Evolutionary conservation across 176 grass and related monocot species (phyloP).

Genomic region (Rhipidocladum racemiflorum): DNA sequence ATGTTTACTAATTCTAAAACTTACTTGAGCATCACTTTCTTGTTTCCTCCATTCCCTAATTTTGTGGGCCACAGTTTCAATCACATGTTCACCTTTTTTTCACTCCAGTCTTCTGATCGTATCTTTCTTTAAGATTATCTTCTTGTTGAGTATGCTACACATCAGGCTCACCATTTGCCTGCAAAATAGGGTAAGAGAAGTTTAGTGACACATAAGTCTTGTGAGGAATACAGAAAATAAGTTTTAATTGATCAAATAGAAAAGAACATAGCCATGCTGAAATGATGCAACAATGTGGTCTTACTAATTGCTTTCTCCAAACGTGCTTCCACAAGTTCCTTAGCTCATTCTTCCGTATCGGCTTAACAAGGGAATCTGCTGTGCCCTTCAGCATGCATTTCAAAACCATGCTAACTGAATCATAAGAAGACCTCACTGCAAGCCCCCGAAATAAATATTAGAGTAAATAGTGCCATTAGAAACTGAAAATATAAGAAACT

Average conservation of each 20-base stretch:
- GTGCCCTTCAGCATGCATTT: constrained; percentile 99
- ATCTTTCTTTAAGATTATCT: constrained; percentile 31
- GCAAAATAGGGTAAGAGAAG: constrained; percentile 26
- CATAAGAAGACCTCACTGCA: constrained; percentile 99
- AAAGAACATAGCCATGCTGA: constrained; percentile 8
- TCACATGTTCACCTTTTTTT: constrained; percentile 34
- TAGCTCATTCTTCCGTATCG: constrained; percentile 90
- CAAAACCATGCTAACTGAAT: constrained; percentile 94
- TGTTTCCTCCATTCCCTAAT: constrained; percentile 74
- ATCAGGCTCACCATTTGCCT: constrained; percentile 57
- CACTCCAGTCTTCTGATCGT: neutral
- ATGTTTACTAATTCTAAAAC: constrained; percentile 37
- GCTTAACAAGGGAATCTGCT: constrained; percentile 94
- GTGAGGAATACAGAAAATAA: neutral
- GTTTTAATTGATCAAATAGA: neutral
- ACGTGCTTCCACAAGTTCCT: constrained; percentile 97
- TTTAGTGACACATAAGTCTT: neutral
- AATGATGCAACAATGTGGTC: constrained; percentile 12
- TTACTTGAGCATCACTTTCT: constrained; percentile 97
- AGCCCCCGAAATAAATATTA: constrained; percentile 7
- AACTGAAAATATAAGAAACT: neutral
- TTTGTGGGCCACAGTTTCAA: constrained; percentile 28
- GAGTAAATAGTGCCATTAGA: neutral
- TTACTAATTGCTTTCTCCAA: constrained; percentile 95
- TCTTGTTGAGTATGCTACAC: constrained; percentile 48